Evolutionary conservation across 176 grass and related monocot genomes (phyloP), one percentile per base, ranked within the genome.

Genomic region (Saccharum spontaneum): DNA sequence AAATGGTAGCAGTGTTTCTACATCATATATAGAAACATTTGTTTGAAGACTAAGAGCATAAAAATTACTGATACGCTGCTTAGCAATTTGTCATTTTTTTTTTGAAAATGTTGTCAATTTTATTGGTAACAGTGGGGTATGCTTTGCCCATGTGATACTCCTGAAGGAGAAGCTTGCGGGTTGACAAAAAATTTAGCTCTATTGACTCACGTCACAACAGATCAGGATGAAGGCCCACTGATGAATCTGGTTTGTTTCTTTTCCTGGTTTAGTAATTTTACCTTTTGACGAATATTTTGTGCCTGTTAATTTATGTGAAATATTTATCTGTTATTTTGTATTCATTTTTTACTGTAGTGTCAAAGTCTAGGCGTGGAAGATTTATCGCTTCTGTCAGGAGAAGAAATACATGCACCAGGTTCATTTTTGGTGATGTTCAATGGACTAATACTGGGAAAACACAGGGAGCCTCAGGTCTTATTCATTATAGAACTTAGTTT

Each of bases 131-230:
- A 98, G 96, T 98, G 96, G 96, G 96, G 96, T 67, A 98, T 98
- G 96, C 93, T 98, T 89, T 98, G 96, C 45, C 96, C 96, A 79
- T 95, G 93, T 90, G 96, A 98, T 83, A 98, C 96, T 66, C 96
- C 96, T 67, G 96, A 98, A 95, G 96, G 96, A 84, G 93, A 98
- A 91, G 93, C 89, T 82, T 98, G 96, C 64, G 96, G 96, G 39
- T 88, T 98, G 81, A 98, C 91, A 70, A 98, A 98, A 95, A 95
- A 98, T 87, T 92, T 98, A 79, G 93, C 96, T 80, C 87, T 98
- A 60, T 86, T 98, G 84, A 86, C 96, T 81, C 96, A 95, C 17
- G 93, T 98, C 77, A 98, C 96, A 83, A 95, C 96, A 80, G 93
- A 98, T 89, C 87, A 95, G 71, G 93, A 92, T 71, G 93, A 98